Evolutionary conservation across 169 alveolate genomes (phyloP).

Genomic region (Eimeria brunetti): DNA sequence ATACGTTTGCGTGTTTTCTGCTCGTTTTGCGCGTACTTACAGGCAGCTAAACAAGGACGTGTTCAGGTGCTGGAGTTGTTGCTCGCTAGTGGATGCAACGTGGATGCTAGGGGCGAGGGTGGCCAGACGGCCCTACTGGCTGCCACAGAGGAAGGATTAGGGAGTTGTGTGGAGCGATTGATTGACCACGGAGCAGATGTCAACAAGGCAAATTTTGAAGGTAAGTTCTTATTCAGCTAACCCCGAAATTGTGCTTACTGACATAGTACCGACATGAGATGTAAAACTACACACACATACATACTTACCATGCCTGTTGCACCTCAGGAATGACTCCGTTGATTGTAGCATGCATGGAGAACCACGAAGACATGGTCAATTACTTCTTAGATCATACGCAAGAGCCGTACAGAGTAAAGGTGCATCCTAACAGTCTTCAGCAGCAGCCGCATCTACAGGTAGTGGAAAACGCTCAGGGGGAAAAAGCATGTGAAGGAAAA

Average conservation of each 20-base stretch:
- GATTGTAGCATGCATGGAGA: slow-evolving; percentile 81
- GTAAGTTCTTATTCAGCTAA: not conserved
- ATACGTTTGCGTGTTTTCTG: not conserved
- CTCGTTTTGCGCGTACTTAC: not conserved
- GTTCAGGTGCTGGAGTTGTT: slow-evolving; percentile 66
- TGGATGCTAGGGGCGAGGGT: slow-evolving; percentile 66
- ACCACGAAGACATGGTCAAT: slow-evolving; percentile 77
- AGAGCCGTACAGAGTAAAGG: slow-evolving; percentile 63
- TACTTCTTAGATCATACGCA: slow-evolving; percentile 69
- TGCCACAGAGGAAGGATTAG: slow-evolving; percentile 90
- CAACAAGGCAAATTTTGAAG: slow-evolving; percentile 68
- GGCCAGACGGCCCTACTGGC: slow-evolving; percentile 88
- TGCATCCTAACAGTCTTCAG: slow-evolving; percentile 55
- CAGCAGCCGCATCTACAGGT: slow-evolving; percentile 71
- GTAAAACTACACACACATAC: not conserved
- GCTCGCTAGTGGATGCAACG: slow-evolving; percentile 72
- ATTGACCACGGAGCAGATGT: slow-evolving; percentile 80
- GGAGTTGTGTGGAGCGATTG: slow-evolving; percentile 84
- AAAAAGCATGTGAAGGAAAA: slow-evolving; percentile 24
- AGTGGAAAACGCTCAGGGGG: slow-evolving; percentile 61
- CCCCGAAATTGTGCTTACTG: not conserved
- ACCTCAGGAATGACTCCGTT: slow-evolving; percentile 76
- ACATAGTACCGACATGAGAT: not conserved
- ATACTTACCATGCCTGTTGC: not conserved
- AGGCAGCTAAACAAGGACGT: slow-evolving; percentile 82